Base-by-base conservation (phyloP, 495 filamentous ascomycete species). In the Penicillium parvum region DNA sequence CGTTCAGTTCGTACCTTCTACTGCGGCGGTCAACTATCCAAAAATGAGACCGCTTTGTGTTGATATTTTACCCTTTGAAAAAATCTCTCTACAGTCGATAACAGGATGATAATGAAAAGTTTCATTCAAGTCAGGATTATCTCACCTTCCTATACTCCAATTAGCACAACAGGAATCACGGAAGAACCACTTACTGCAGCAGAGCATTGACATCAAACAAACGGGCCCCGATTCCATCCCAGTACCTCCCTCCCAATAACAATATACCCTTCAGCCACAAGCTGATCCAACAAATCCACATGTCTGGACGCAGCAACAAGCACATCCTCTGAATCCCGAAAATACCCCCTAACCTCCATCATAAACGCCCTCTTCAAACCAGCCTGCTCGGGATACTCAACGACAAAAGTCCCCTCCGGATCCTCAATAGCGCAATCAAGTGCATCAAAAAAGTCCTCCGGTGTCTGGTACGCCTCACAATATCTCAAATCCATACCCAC, bases 1-100 rank as follows among this genome's bases (percentile, higher is more conserved):
- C 47, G 57, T 58, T 60, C 28, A n/a, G n/a, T 44, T 50, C 5
- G 40, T 45, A 16, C 19, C 12, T 44, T 52, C 37, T 39, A 37
- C 29, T 16, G 40, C 26, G 1, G 27, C 41, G 40, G 37, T 53
- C 19, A 32, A 27, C 32, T 34, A 23, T 32, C 16, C 1, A 11
- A 22, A 33, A 19, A 21, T 18, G 49, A 41, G 19, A 45, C 34
- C 42, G n/a, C n/a, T n/a, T n/a, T n/a, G n/a, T n/a, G n/a, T n/a
- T n/a, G n/a, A n/a, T n/a, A n/a, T n/a, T n/a, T n/a, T n/a, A n/a
- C n/a, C n/a, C n/a, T n/a, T n/a, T n/a, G n/a, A n/a, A n/a, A n/a
- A n/a, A n/a, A n/a, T n/a, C n/a, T n/a, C n/a, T n/a, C n/a, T n/a
- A n/a, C n/a, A n/a, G n/a, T n/a, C n/a, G n/a, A n/a, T n/a, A n/a